Conservation (phyloP, 78 protist species). For the Isochrysis galbana region DNA sequence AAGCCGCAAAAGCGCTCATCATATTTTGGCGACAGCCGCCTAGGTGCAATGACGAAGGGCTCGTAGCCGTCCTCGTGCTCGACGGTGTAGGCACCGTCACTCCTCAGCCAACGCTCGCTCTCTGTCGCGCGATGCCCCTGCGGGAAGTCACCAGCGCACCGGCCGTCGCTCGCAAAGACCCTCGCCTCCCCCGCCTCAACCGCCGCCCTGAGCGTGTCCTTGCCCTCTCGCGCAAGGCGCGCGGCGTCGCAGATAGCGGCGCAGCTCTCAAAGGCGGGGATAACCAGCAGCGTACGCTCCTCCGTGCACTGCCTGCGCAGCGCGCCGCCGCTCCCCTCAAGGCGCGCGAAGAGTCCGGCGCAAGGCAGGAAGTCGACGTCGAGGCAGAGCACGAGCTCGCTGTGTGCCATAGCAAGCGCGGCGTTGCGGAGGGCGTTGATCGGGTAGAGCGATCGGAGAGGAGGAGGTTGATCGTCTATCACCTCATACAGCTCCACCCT, state of each 20-base stretch:
- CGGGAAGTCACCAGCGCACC: neutral
- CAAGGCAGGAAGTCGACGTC: neutral
- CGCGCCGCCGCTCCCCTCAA: neutral
- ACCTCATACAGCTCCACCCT: neutral
- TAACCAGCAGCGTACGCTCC: neutral
- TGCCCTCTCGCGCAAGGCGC: neutral
- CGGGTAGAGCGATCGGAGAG: neutral
- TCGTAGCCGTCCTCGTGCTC: neutral
- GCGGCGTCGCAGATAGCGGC: neutral
- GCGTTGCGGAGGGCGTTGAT: neutral
- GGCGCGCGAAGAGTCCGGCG: neutral
- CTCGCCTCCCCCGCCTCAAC: neutral
- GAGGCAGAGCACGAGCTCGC: neutral
- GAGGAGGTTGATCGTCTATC: neutral
- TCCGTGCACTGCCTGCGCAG: neutral
- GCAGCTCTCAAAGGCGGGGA: neutral
- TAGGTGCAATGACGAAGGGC: neutral
- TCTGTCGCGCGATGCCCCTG: neutral
- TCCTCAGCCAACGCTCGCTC: neutral
- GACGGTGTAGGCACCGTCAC: neutral
- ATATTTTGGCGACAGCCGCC: neutral
- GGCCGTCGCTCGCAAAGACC: neutral
- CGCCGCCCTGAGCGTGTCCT: neutral
- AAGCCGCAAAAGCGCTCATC: neutral
- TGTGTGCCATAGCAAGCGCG: neutral